A percentile compares a stretch with the other conserved stretches of the same genome.
Evolutionary conservation across 441 rosid species (phyloP).

Genomic region (Geranium incanum): DNA sequence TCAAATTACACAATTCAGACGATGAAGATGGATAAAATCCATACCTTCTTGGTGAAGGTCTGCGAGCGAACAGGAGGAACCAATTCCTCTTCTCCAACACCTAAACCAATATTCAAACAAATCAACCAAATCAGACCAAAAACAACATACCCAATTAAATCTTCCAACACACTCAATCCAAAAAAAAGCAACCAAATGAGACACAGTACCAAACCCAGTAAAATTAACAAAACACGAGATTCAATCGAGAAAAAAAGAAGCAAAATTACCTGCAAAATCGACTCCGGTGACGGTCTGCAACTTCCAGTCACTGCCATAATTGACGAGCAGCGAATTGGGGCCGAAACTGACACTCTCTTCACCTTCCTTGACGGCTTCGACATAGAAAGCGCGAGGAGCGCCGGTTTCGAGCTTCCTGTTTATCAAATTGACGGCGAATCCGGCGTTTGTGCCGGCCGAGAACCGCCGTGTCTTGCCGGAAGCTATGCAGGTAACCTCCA

Average conservation of each 20-base stretch:
- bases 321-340: slow-evolving; percentile 54
- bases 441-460: slow-evolving; percentile 24
- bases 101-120: slow-evolving; percentile 21
- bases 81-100: slow-evolving; percentile 19
- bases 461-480: neutral
- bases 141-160: neutral
- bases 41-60: slow-evolving; percentile 18
- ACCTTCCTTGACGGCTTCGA: slow-evolving; percentile 63
- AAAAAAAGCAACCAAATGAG: neutral
- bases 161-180: neutral
- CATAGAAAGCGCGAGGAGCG: slow-evolving; percentile 32
- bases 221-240: neutral
- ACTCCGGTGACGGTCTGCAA: slow-evolving; percentile 29
- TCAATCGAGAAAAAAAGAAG: too few species aligned
- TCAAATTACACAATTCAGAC: neutral
- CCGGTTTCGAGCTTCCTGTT: slow-evolving; percentile 49
- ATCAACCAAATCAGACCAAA: too few species aligned
- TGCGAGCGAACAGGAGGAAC: neutral
- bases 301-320: slow-evolving; percentile 64
- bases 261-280: too few species aligned
- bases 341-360: slow-evolving; percentile 77
- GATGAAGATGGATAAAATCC: slow-evolving; percentile 7
- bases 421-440: slow-evolving; percentile 68
- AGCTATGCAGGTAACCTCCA: neutral
- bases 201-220: neutral